Conservation (phyloP, 495 filamentous ascomycete species). For the Aspergillus diversus region DNA sequence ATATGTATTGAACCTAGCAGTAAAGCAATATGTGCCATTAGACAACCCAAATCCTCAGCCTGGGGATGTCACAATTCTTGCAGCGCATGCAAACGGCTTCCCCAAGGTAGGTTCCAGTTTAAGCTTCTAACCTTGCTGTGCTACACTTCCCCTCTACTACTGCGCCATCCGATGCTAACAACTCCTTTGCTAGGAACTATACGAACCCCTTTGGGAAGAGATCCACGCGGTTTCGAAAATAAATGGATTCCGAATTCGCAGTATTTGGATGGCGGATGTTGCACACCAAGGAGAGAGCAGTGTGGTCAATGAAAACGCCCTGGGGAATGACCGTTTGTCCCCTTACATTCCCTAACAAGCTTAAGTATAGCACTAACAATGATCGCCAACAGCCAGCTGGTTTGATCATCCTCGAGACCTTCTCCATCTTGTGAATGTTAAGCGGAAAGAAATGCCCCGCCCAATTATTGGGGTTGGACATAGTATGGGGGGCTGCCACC, state of each 20-base stretch:
- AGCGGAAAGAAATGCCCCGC: constrained; percentile 80
- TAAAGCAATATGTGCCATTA: constrained; percentile 84
- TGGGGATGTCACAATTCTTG: constrained; percentile 83
- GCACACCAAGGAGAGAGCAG: constrained; percentile 76
- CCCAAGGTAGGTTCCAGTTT: constrained; percentile 63
- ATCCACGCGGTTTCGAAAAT: constrained; percentile 57
- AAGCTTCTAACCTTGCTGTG: constrained; percentile 5
- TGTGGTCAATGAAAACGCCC: constrained; percentile 68
- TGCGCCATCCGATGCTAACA: background rate
- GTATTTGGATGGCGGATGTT: constrained; percentile 87
- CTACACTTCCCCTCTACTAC: background rate
- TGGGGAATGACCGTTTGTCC: constrained; percentile 78
- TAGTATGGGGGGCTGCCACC: constrained; percentile 79
- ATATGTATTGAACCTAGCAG: constrained; percentile 62
- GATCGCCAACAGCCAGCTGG: constrained; percentile 67
- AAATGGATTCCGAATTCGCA: constrained; percentile 69
- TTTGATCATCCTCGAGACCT: constrained; percentile 86
- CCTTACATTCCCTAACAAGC: background rate
- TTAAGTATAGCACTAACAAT: constrained; percentile 12
- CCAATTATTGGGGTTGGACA: constrained; percentile 92
- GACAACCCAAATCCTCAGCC: constrained; percentile 64
- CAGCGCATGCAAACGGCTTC: constrained; percentile 84
- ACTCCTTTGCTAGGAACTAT: constrained; percentile 64
- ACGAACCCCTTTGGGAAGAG: constrained; percentile 87
- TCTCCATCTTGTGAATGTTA: constrained; percentile 82